Base-by-base conservation (phyloP, 2,329 filamentous ascomycete genomes). In the Sporothrix luriei region DNA sequence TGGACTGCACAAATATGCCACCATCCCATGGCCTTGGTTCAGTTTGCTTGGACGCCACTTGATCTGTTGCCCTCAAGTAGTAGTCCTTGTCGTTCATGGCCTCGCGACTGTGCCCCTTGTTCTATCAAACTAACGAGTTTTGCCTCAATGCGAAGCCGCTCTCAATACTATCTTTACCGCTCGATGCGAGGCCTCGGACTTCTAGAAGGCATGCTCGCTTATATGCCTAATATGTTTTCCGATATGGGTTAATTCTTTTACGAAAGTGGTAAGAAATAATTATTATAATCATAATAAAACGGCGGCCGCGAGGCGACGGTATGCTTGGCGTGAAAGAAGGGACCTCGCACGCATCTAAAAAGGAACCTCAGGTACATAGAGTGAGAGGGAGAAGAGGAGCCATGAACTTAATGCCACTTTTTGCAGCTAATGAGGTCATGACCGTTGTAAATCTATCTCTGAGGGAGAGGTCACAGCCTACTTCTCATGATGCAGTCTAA, bases 381-480 rank as follows among this genome's bases (percentile, higher is more conserved):
- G n/a, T 9, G 57, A 46, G 1, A 16, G n/a, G 26, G 21, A 52
- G n/a, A 59, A 59, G 24, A 43, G 33, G 33, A 33, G 33, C 33
- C 46, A n/a, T 62, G 66, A 51, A 38, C 21, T 59, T 68, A 52
- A 54, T 46, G 66, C 40, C 66, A 55, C 64, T 55, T 66, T 54
- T 46, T 40, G 16, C 29, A 65, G 14, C 43, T 48, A 7, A 29
- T 49, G 43, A 24, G 26, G 11, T 16, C 57, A 62, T 43, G 9
- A 49, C 24, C 43, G 13, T 33, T 64, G 43, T 14, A 33, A 24
- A 33, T 49, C 21, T 29, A 21, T 21, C 24, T 46, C 9, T 24
- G 38, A 16, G 55, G 4, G 55, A 24, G 33, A 43, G 55, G 38
- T 4, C 43, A 33, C 33, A 61, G 40, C 40, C 11, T 48, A 4